These are phyloP conservation scores for Raffaelea ambrosiae DNA, from an alignment of 2,329 filamentous ascomycete species.

Conservation along the genomic window DNA sequence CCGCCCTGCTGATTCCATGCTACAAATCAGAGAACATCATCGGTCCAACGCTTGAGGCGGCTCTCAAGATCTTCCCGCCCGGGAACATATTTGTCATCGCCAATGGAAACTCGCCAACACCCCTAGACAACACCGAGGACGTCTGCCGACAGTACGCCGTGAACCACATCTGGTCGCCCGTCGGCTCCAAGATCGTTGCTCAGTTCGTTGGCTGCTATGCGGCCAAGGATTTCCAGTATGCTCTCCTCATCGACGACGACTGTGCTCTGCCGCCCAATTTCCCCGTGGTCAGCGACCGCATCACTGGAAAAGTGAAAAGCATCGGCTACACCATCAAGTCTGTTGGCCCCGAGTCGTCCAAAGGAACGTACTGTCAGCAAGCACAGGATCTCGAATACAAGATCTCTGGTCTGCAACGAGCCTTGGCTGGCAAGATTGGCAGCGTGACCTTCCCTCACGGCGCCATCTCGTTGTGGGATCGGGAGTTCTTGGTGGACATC, in stretches of 20 bases:
- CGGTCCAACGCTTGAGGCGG: slow-evolving; percentile 5
- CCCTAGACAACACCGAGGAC: slow-evolving; percentile 6
- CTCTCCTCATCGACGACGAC: slow-evolving; percentile 8
- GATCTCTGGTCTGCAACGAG: slow-evolving; percentile 6
- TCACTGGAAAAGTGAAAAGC: slow-evolving; percentile 3
- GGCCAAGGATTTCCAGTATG: background rate
- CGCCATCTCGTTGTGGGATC: slow-evolving; percentile 7
- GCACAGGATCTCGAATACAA: slow-evolving; percentile 9
- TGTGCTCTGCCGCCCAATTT: slow-evolving; percentile 6
- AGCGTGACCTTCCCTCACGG: slow-evolving; percentile 6
- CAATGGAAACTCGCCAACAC: slow-evolving; percentile 6
- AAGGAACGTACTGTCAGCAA: slow-evolving; percentile 4
- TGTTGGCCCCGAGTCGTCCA: background rate
- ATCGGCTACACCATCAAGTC: slow-evolving; percentile 7
- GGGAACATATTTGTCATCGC: slow-evolving; percentile 7
- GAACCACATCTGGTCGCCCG: slow-evolving; percentile 8
- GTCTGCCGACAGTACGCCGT: slow-evolving; percentile 6
- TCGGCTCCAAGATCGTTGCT: slow-evolving; percentile 6
- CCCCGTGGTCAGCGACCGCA: slow-evolving; percentile 4
- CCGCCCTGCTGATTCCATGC: slow-evolving; percentile 6
- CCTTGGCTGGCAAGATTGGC: slow-evolving; percentile 3
- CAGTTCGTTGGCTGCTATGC: slow-evolving; percentile 7
- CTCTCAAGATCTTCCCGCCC: slow-evolving; percentile 4
- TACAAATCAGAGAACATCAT: slow-evolving; percentile 6
- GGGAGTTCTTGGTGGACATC: slow-evolving; percentile 1